phyloP scores from a whole-genome alignment of 1,284 basidiomycete species.

The Leccinum variabile region DNA sequence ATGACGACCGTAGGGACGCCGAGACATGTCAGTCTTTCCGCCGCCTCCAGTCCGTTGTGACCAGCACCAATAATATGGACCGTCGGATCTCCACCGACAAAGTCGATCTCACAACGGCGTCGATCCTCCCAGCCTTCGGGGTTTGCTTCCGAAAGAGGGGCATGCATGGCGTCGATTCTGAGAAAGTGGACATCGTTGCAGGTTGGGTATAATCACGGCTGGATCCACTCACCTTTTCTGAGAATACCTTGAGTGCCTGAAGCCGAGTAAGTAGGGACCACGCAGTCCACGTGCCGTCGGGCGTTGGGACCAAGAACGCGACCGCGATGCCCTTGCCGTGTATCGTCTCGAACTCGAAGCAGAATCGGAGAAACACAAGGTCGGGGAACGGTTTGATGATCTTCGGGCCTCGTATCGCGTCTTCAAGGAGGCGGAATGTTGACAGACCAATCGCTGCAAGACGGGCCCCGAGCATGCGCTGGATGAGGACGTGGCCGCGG shows the following conservation, averaged over 20 bases:
- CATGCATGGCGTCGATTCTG: constrained; percentile 15
- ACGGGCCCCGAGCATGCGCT: constrained; percentile 18
- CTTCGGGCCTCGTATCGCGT: constrained; percentile 14
- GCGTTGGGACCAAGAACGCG: constrained; percentile 12
- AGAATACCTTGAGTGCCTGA: constrained; percentile 45
- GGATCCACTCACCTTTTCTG: constrained; percentile 32
- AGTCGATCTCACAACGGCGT: constrained; percentile 19
- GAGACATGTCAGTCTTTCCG: neutral
- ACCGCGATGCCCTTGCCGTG: constrained; percentile 26
- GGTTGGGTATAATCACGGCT: neutral
- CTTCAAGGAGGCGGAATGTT: constrained; percentile 20
- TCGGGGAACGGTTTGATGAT: constrained; percentile 17
- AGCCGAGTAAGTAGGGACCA: constrained; percentile 30
- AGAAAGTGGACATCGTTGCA: neutral
- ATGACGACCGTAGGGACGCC: constrained; percentile 33
- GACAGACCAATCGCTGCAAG: constrained; percentile 14
- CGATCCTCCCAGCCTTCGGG: neutral
- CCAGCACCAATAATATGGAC: constrained; percentile 23
- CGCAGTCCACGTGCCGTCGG: neutral
- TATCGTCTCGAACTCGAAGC: constrained; percentile 28
- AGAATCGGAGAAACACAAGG: constrained; percentile 23
- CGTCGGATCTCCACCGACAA: constrained; percentile 24
- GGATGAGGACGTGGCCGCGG: constrained; percentile 22
- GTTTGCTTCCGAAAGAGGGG: neutral
- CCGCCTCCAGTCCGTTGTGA: neutral